Percentiles rank a stretch among this genome's conserved stretches.
Conservation (phyloP, 495 filamentous ascomycete species). For the Monascus purpureus region DNA sequence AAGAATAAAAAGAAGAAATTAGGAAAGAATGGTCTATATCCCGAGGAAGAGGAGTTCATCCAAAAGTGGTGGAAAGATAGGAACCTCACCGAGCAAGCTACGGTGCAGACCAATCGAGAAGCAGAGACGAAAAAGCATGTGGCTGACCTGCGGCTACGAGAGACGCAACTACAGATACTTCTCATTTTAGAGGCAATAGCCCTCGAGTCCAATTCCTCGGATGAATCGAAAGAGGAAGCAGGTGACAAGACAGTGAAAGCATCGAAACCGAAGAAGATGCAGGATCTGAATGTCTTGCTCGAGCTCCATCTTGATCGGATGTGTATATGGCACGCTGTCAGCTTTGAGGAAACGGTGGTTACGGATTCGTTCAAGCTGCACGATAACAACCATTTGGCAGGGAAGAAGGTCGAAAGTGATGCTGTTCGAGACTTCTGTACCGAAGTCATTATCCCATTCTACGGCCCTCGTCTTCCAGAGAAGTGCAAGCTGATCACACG, state of each 20-base stretch:
- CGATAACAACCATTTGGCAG: slow-evolving; percentile 16
- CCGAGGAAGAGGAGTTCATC: slow-evolving; percentile 59
- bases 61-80: slow-evolving; percentile 63
- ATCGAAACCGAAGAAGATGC: slow-evolving; percentile 33
- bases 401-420: slow-evolving; percentile 37
- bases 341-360: slow-evolving; percentile 32
- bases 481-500: slow-evolving; percentile 65
- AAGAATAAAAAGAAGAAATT: slow-evolving; percentile 58
- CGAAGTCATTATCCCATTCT: slow-evolving; percentile 90
- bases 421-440: slow-evolving; percentile 68
- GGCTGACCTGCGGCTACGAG: slow-evolving; percentile 52
- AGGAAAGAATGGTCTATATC: slow-evolving; percentile 65
- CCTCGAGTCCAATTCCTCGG: slow-evolving; percentile 35
- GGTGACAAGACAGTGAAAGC: slow-evolving; percentile 25
- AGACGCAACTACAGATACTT: slow-evolving; percentile 85
- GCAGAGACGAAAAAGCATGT: slow-evolving; percentile 43
- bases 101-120: slow-evolving; percentile 31
- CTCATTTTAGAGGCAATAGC: slow-evolving; percentile 79
- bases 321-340: slow-evolving; percentile 90
- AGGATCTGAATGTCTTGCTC: slow-evolving; percentile 49
- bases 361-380: slow-evolving; percentile 19
- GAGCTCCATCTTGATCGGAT: slow-evolving; percentile 81
- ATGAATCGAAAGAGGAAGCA: slow-evolving; percentile 16
- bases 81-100: slow-evolving; percentile 21
- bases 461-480: slow-evolving; percentile 68